Evolutionary conservation across 2,329 filamentous ascomycete genomes (phyloP), one percentile per base, ranked within the genome.

Genomic region (Chrysosporium queenslandicum): DNA sequence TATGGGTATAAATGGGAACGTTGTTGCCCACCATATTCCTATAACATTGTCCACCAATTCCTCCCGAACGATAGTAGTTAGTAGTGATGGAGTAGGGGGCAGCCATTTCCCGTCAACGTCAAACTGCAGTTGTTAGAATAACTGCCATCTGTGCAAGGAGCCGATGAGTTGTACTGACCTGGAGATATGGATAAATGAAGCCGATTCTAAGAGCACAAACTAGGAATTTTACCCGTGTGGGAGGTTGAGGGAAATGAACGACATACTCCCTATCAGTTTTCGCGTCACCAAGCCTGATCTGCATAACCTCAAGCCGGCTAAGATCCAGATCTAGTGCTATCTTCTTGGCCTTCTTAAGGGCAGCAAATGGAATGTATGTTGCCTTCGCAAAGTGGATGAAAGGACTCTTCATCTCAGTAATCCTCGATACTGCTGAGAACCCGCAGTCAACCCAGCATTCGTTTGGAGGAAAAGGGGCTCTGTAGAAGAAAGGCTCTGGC

Each of bases 291-390:
- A n/a, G n/a, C n/a, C n/a, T n/a, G n/a, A n/a, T n/a, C n/a, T n/a
- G n/a, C n/a, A n/a, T n/a, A n/a, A n/a, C n/a, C n/a, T n/a, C n/a
- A n/a, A n/a, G n/a, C n/a, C n/a, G n/a, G n/a, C n/a, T n/a, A n/a
- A n/a, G n/a, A n/a, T 23, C 37, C 37, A 1, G 23, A 23, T 18
- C 40, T 4, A 2, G 21, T n/a, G 23, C 27, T 27, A 8, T 42
- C 21, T 2, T 7, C 40, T 18, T 42, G 21, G 55, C 52, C 7
- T 47, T 54, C 20, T 48, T 50, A 48, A 55, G 41, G n/a, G 21
- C 46, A 11, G 43, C 20, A 46, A 56, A 55, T 39, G 53, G 49
- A 36, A 56, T 52, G 36, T 55, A 56, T 34, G 36, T 50, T 50
- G 53, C 52, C 14, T 46, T 30, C 21, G 39, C 50, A 45, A 54